Evolutionary conservation across 495 filamentous ascomycete genomes (phyloP), one percentile per base, ranked within the genome.

Genomic region (Wilcoxina mikolae): DNA sequence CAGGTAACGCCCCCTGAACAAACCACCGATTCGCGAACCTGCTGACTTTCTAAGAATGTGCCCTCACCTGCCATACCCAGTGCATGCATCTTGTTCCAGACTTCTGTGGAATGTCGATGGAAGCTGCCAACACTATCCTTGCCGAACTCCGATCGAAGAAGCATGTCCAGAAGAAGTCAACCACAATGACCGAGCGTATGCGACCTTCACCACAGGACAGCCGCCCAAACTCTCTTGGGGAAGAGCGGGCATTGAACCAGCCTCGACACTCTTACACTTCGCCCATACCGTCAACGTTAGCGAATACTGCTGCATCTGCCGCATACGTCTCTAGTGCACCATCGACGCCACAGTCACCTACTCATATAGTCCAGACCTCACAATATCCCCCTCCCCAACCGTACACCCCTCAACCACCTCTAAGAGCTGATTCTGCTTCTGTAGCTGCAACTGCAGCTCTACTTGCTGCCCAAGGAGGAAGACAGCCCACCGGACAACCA

Each of bases 21-120:
- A 47, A 26, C 11, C 35, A 23, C 39, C 31, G 28, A 47, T 20
- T 54, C 25, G 28, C 7, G 22, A 44, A 46, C 23, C 5, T 51
- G 56, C 63, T 66, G 65, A 66, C 50, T 15, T 20, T 20, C 4
- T 59, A 65, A 87, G 91, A 99, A 79, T 99, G 91, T 68, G 76
- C 73, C 58, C 83, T 95, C 59, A 94, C 90, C 20, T 88, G 83
- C 51, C 91, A 99, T 67, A 81, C 87, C 26, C 76, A 84, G 43
- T 99, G 91, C 68, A 83, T 85, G 24, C 93, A 96, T 71, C 78
- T 99, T 55, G 91, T 99, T 35, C 91, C 91, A 42, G 91, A 99
- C 68, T 99, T 99, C 71, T 99, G 91, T 67, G 91, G 91, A 66
- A 99, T 99, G 90, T 87, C 88, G 47, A 96, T 96, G 91, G 84